These are phyloP conservation scores for Gorgonomyces haynaldii DNA, from an alignment of 192 early-diverging fungal genomes.

Conservation along the genomic window DNA sequence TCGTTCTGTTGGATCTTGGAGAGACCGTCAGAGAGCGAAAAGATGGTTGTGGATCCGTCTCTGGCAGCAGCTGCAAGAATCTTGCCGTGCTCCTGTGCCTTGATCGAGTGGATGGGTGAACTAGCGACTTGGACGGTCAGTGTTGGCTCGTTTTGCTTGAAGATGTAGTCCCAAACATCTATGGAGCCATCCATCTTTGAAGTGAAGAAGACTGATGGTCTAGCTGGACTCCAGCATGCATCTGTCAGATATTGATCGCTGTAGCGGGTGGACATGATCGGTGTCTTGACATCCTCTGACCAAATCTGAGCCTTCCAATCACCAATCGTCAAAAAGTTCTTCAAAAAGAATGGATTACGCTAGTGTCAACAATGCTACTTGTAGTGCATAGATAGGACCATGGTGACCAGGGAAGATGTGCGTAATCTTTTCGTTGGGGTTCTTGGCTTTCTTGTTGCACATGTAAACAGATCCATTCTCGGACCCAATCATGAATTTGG, in stretches of 20 bases:
- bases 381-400: constrained; percentile 42
- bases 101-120: constrained; percentile 42
- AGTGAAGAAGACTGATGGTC: constrained; percentile 49
- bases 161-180: constrained; percentile 48
- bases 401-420: constrained; percentile 49
- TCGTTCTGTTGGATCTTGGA: constrained; percentile 39
- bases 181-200: constrained; percentile 44
- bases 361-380: constrained; percentile 24
- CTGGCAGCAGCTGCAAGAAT: constrained; percentile 37
- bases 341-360: constrained; percentile 52
- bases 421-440: constrained; percentile 44
- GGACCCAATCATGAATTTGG: constrained; percentile 54
- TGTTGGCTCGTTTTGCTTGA: constrained; percentile 49
- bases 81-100: constrained; percentile 49
- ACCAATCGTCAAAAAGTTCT: constrained; percentile 50
- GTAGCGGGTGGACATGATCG: constrained; percentile 46
- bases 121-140: constrained; percentile 39
- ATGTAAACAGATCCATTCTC: constrained; percentile 50
- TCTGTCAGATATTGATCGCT: constrained; percentile 40
- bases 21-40: constrained; percentile 41
- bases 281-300: constrained; percentile 44
- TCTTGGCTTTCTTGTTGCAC: constrained; percentile 58
- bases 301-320: constrained; percentile 54
- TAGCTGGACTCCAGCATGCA: constrained; percentile 43
- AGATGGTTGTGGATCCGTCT: constrained; percentile 42